Evolutionary conservation across 495 filamentous ascomycete genomes (phyloP).

Genomic region (Neurospora intermedia): DNA sequence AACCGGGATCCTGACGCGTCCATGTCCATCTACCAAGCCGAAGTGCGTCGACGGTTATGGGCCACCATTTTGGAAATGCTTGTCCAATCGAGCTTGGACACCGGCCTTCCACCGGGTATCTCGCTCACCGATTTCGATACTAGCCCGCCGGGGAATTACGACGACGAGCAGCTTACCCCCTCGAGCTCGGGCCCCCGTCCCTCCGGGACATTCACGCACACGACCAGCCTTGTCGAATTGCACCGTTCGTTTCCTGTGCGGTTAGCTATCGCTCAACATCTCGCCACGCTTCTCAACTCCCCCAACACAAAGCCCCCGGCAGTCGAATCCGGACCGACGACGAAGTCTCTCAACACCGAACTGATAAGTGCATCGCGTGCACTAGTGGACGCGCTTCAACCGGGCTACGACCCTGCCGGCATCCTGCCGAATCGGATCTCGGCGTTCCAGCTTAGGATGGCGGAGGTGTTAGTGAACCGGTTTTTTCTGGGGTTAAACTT

Average conservation of each 20-base stretch:
- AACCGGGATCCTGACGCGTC: constrained; percentile 45
- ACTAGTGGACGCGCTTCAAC: constrained; percentile 20
- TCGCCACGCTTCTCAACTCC: constrained; percentile 23
- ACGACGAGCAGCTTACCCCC: constrained; percentile 32
- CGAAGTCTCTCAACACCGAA: constrained; percentile 9
- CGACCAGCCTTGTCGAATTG: constrained; percentile 26
- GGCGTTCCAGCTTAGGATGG: constrained; percentile 25
- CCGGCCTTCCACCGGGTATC: constrained; percentile 48
- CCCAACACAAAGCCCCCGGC: constrained; percentile 26
- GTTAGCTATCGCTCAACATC: constrained; percentile 25
- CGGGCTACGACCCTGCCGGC: constrained; percentile 24
- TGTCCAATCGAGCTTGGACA: constrained; percentile 48
- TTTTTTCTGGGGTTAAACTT: constrained; percentile 44
- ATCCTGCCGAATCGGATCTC: constrained; percentile 23
- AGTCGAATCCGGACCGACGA: constrained; percentile 12
- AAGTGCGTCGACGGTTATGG: constrained; percentile 62
- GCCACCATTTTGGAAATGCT: constrained; percentile 53
- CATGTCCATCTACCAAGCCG: constrained; percentile 39
- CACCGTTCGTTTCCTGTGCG: constrained; percentile 25
- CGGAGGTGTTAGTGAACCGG: constrained; percentile 35
- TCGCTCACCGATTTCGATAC: constrained; percentile 48
- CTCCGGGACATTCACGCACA: constrained; percentile 26
- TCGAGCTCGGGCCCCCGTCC: constrained; percentile 7
- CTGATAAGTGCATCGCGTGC: constrained; percentile 23
- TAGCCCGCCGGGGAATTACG: constrained; percentile 41